These are phyloP conservation scores for Trapa bicornis DNA, from an alignment of 345 rosid species.

Conservation along the genomic window DNA sequence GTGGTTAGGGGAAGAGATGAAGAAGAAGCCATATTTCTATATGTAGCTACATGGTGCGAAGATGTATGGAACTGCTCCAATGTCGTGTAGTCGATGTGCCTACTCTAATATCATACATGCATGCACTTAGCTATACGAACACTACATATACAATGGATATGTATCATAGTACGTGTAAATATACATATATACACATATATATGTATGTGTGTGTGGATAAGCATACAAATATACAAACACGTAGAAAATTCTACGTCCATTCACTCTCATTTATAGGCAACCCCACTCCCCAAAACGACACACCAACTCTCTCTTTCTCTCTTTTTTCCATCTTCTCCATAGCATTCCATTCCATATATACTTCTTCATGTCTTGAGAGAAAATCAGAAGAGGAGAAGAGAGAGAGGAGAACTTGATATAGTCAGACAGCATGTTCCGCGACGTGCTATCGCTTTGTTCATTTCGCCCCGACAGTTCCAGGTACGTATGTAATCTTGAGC, in stretches of 20 bases:
- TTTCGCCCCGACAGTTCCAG: constrained; percentile 1
- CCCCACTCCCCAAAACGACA: too few relatives aligned
- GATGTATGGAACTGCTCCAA: neutral
- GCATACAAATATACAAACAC: too few relatives aligned
- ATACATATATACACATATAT: neutral
- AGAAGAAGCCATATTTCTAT: too few relatives aligned
- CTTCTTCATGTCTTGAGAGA: neutral
- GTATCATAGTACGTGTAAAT: neutral
- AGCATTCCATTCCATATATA: neutral
- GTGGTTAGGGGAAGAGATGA: neutral
- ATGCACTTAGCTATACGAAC: too few relatives aligned
- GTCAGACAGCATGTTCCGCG: neutral
- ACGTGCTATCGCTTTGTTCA: neutral
- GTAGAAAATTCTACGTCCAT: too few relatives aligned
- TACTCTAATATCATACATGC: too few relatives aligned
- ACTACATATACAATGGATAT: too few relatives aligned
- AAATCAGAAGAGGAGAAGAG: neutral
- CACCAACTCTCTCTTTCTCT: too few relatives aligned
- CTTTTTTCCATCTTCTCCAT: too few relatives aligned
- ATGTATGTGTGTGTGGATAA: neutral
- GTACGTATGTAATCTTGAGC: neutral
- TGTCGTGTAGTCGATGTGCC: neutral
- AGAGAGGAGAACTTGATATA: too few relatives aligned
- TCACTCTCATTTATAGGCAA: too few relatives aligned
- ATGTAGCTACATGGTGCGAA: too few relatives aligned